phyloP scores from a whole-genome alignment of 2,329 filamentous ascomycete species.

The Monilinia aucupariae region DNA sequence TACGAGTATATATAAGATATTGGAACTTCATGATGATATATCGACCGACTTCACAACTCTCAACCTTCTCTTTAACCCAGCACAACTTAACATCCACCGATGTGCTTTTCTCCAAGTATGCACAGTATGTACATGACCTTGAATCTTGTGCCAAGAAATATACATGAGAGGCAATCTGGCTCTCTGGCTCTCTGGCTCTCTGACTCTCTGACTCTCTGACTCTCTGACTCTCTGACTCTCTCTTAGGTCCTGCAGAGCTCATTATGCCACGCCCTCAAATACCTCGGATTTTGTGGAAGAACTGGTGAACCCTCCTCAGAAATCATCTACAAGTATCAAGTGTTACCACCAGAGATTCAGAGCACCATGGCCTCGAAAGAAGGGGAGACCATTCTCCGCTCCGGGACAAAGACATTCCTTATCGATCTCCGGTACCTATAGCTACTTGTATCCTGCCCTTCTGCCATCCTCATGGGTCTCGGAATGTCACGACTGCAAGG shows the following conservation, averaged over 20 bases:
- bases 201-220: no score
- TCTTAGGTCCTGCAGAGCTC: neutral
- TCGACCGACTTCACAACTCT: neutral
- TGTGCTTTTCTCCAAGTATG: neutral
- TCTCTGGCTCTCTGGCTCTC: neutral
- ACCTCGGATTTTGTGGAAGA: neutral
- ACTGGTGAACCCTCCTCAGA: neutral
- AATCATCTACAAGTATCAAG: neutral
- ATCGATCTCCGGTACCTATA: neutral
- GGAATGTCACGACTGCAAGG: neutral
- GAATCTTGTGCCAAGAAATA: neutral
- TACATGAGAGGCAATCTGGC: neutral
- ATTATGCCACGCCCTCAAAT: neutral
- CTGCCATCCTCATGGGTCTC: neutral
- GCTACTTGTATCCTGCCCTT: neutral
- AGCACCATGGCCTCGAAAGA: neutral
- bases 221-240: no score
- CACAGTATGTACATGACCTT: no score
- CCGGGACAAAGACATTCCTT: neutral
- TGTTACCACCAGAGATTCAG: neutral
- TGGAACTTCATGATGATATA: neutral
- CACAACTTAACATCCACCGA: neutral
- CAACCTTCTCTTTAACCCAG: neutral
- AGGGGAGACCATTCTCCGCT: neutral
- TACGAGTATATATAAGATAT: no score